A percentile compares a stretch with the other conserved stretches of the same genome.
Evolutionary conservation across 1,139 yeast genomes (phyloP).

Genomic region (Pichiaceae sp.): DNA sequence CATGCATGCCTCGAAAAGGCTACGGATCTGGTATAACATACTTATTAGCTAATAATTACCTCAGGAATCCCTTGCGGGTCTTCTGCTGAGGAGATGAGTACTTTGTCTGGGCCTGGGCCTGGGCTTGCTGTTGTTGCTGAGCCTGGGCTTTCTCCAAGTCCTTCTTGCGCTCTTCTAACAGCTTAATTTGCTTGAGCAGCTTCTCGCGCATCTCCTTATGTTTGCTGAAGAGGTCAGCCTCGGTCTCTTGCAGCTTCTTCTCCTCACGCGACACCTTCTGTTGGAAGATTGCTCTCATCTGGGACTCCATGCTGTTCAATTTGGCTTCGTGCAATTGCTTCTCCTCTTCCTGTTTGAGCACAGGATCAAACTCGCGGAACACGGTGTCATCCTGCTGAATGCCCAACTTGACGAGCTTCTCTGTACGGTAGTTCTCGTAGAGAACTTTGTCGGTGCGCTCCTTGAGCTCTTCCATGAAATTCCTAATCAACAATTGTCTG

Average conservation of each 20-base stretch:
- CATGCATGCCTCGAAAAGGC: no score
- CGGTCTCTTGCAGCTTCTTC: conserved; percentile 92
- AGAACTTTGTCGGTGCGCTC: conserved; percentile 71
- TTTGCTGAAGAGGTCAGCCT: conserved; percentile 90
- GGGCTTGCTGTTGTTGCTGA: conserved; percentile 41
- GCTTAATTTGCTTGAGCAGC: conserved; percentile 76
- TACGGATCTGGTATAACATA: not conserved
- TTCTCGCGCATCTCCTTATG: conserved; percentile 98
- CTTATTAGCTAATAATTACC: conserved; percentile 23
- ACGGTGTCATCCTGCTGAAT: conserved; percentile 88
- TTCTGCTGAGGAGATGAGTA: conserved; percentile 25
- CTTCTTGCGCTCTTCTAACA: conserved; percentile 83
- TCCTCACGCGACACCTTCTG: conserved; percentile 96
- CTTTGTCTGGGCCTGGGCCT: conserved; percentile 13
- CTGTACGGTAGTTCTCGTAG: conserved; percentile 86
- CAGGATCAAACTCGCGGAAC: conserved; percentile 91
- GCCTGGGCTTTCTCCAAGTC: conserved; percentile 59
- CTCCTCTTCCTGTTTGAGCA: conserved; percentile 89
- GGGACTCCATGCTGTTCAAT: conserved; percentile 88
- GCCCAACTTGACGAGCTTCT: conserved; percentile 74
- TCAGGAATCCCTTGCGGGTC: conserved; percentile 54
- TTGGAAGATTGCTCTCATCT: conserved; percentile 95
- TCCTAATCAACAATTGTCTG: conserved; percentile 83
- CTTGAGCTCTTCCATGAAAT: conserved; percentile 88
- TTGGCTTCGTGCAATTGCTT: conserved; percentile 89